Conservation (phyloP, 139 green algal genomes). For the Monoraphidium neglectum region DNA sequence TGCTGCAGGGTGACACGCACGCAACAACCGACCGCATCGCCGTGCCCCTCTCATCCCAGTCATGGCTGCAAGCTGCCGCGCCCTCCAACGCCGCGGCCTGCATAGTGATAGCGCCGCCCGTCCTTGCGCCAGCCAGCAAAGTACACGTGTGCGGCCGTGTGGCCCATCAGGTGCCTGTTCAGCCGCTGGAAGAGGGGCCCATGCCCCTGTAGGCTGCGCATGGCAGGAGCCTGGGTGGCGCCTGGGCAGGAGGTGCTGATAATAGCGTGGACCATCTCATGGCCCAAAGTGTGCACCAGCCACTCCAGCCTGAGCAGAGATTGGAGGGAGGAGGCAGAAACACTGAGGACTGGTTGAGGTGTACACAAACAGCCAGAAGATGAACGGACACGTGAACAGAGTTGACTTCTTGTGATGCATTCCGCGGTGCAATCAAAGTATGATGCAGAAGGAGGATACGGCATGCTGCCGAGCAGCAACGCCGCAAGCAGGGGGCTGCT, state of each 20-base stretch:
- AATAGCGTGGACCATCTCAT: constrained; percentile 28
- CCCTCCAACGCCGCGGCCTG: too few species aligned
- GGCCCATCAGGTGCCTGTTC: constrained; percentile 25
- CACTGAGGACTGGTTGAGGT: background rate
- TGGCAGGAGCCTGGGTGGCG: background rate
- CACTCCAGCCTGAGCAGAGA: constrained; percentile 9
- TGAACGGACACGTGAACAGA: background rate
- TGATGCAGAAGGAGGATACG: too few species aligned
- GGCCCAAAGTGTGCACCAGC: constrained; percentile 20
- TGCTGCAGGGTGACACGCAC: too few species aligned
- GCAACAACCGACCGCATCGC: too few species aligned
- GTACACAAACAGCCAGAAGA: background rate
- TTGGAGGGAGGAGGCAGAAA: background rate
- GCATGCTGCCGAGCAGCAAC: too few species aligned
- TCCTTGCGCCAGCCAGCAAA: constrained; percentile 6
- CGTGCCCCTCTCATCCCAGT: too few species aligned
- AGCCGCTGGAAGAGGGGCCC: constrained; percentile 15
- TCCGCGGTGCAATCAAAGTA: background rate
- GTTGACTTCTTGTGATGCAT: background rate
- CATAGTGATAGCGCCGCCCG: background rate
- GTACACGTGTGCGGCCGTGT: background rate
- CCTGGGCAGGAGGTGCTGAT: constrained; percentile 1
- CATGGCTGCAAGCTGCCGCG: too few species aligned
- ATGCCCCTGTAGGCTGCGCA: background rate
- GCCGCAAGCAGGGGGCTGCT: background rate